Evolutionary conservation across 495 filamentous ascomycete species (phyloP), one percentile per base, ranked within the genome.

Genomic region (Aspergillus avenaceus): DNA sequence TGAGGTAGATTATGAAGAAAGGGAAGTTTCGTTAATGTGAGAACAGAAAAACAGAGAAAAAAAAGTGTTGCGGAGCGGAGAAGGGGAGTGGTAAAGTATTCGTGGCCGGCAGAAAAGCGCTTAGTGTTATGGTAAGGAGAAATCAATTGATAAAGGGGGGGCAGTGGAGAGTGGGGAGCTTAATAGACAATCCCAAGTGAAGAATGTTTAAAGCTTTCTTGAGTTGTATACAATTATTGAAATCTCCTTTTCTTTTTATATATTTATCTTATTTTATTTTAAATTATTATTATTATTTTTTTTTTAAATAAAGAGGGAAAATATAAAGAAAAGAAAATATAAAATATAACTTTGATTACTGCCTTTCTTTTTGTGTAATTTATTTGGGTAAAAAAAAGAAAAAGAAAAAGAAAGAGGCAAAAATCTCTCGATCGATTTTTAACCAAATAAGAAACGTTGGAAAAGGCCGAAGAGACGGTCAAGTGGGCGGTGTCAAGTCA

Each of bases 391-490:
- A 44, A 27, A 24, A 44, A 16, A 12, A 19, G 41, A 44, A 44
- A 24, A n/a, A 22, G 23, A 18, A 34, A 18, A 34, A 34, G 47
- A 18, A 34, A 50, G 43, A 47, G 29, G 41, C 37, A 36, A 48
- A 42, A 49, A 21, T 14, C 36, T n/a, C n/a, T n/a, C n/a, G n/a
- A n/a, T n/a, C n/a, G n/a, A n/a, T n/a, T n/a, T n/a, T n/a, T n/a
- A n/a, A n/a, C n/a, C n/a, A n/a, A n/a, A n/a, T n/a, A n/a, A n/a
- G n/a, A n/a, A n/a, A n/a, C n/a, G n/a, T n/a, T n/a, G n/a, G 46
- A 53, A 42, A 44, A 52, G 57, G 54, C 18, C 50, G 34, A 53
- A 50, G 47, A 60, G 54, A 53, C 47, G 56, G 59, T 32, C 43
- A 46, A 59, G 52, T 54, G 2, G 36, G 54, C 41, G 31, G 40